These are phyloP conservation scores for Ogataea thermomethanolica DNA, from an alignment of 805 yeast species.

Conservation along the genomic window DNA sequence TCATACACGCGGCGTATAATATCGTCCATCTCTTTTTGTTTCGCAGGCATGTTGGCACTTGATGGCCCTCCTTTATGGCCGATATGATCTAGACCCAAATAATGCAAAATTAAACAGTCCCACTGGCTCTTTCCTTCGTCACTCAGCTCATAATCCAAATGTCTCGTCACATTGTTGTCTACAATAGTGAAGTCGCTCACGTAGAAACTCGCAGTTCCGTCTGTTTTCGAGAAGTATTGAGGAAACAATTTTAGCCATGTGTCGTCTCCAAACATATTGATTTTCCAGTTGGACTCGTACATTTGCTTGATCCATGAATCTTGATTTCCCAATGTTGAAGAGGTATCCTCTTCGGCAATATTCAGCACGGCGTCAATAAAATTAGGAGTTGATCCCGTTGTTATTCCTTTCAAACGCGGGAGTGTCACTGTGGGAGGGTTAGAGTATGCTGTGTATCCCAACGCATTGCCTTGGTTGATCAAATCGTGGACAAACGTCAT, in stretches of 20 bases:
- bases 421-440: slow-evolving; percentile 96
- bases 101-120: slow-evolving; percentile 88
- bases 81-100: slow-evolving; percentile 92
- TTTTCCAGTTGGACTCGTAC: slow-evolving; percentile 34
- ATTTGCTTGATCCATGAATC: slow-evolving; percentile 89
- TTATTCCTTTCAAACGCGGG: slow-evolving; percentile 88
- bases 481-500: slow-evolving; percentile 67
- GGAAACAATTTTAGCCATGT: slow-evolving; percentile 96
- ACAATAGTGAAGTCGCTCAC: slow-evolving; percentile 95
- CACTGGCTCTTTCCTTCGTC: slow-evolving; percentile 43
- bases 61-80: slow-evolving; percentile 96
- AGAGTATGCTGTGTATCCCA: slow-evolving; percentile 88
- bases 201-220: slow-evolving; percentile 91
- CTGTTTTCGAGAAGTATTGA: slow-evolving; percentile 54
- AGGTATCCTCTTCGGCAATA: slow-evolving; percentile 84
- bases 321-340: slow-evolving; percentile 61
- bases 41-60: slow-evolving; percentile 74
- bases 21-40: slow-evolving; percentile 83
- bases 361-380: slow-evolving; percentile 92
- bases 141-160: slow-evolving; percentile 58
- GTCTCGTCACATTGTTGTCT: slow-evolving; percentile 89
- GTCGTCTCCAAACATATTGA: slow-evolving; percentile 94
- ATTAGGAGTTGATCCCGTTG: slow-evolving; percentile 93
- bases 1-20: slow-evolving; percentile 53
- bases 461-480: slow-evolving; percentile 61